Percentiles rank a stretch among this genome's conserved stretches.
Evolutionary conservation across 208 protist genomes (phyloP).

Genomic region (Sergeia podlipaevii): DNA sequence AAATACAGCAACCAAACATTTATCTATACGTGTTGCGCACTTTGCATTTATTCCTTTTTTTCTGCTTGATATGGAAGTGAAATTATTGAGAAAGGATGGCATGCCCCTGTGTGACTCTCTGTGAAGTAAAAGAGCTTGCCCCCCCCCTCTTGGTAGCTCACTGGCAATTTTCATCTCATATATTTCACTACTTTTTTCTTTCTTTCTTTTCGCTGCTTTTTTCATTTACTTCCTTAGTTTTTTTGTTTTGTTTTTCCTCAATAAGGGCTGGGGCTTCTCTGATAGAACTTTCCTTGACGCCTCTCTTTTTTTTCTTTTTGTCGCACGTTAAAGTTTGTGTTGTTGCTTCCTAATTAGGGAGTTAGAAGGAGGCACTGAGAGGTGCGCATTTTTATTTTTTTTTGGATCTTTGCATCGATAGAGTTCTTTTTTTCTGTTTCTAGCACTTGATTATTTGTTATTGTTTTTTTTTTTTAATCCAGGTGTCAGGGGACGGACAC

Average conservation of each 20-base stretch:
- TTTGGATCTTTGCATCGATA: no score
- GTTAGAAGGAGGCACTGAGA: not conserved
- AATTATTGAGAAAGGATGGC: no score
- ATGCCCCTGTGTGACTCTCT: not conserved
- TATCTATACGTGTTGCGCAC: not conserved
- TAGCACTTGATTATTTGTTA: no score
- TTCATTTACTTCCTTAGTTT: slow-evolving; percentile 1
- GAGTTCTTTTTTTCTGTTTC: no score
- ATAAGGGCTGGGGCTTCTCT: not conserved
- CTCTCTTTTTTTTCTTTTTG: not conserved
- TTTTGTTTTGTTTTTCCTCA: slow-evolving; percentile 5
- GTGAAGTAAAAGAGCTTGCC: not conserved
- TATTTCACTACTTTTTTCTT: slow-evolving; percentile 7
- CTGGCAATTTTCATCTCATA: not conserved
- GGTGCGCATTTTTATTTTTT: no score
- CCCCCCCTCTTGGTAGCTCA: no score
- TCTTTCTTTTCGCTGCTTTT: slow-evolving; percentile 1
- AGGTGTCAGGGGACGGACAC: not conserved
- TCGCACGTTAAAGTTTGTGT: no score
- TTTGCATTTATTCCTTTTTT: slow-evolving; percentile 6
- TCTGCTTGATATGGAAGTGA: no score
- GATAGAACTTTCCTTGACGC: not conserved
- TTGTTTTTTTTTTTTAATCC: no score
- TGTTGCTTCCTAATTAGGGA: not conserved
- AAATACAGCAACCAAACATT: no score